phyloP scores from a whole-genome alignment of 768 basidiomycete genomes.

The Mycena capillaripes region DNA sequence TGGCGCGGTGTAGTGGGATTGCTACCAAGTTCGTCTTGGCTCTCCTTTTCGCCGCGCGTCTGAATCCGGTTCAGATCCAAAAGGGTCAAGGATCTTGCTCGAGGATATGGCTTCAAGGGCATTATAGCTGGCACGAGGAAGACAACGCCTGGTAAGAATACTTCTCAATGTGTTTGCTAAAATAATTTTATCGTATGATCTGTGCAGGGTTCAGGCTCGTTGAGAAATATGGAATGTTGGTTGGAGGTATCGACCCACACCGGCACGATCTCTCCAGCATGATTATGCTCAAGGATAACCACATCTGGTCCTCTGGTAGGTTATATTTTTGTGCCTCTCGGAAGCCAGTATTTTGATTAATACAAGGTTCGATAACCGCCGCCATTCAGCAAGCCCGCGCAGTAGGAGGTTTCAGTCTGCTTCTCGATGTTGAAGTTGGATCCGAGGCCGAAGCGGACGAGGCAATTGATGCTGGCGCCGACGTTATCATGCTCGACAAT shows the following conservation, averaged over 20 bases:
- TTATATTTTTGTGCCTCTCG: slow-evolving; percentile 1
- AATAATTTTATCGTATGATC: background rate
- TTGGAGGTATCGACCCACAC: slow-evolving; percentile 96
- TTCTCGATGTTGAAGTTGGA: slow-evolving; percentile 94
- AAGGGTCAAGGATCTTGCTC: slow-evolving; percentile 82
- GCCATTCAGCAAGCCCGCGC: slow-evolving; percentile 89
- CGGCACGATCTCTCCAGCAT: slow-evolving; percentile 97
- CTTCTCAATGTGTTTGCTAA: background rate
- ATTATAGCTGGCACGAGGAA: slow-evolving; percentile 96
- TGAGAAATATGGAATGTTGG: slow-evolving; percentile 99
- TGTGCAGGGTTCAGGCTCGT: slow-evolving; percentile 89
- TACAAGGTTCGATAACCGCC: slow-evolving; percentile 86
- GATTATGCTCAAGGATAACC: slow-evolving; percentile 99
- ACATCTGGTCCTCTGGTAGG: slow-evolving; percentile 96
- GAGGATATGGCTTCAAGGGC: slow-evolving; percentile 84
- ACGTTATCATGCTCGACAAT: slow-evolving; percentile 97
- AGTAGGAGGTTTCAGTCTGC: slow-evolving; percentile 92
- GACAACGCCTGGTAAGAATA: slow-evolving; percentile 86
- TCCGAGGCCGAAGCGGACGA: slow-evolving; percentile 94
- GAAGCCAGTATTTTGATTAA: slow-evolving; percentile 19
- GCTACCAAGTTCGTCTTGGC: slow-evolving; percentile 83
- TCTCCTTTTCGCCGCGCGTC: slow-evolving; percentile 1
- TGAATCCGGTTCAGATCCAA: slow-evolving; percentile 73
- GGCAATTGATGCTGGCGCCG: slow-evolving; percentile 96
- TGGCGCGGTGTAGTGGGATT: slow-evolving; percentile 97